Percentiles rank a stretch among this genome's conserved stretches.
phyloP scores from a whole-genome alignment of 768 basidiomycete species.

The Hericium erinaceus region DNA sequence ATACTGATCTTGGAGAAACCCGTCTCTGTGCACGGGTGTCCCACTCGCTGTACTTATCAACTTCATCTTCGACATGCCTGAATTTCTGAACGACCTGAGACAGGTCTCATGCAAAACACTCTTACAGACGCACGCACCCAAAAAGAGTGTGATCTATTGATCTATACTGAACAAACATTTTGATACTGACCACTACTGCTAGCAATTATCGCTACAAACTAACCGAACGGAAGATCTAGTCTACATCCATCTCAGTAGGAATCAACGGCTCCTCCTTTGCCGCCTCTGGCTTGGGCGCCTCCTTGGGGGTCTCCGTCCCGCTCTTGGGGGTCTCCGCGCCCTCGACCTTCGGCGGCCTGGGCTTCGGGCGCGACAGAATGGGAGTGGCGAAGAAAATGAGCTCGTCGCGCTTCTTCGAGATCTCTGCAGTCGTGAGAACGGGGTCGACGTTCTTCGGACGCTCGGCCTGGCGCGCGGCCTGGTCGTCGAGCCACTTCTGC shows the following conservation, averaged over 20 bases:
- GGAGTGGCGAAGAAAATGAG: slow-evolving; percentile 82
- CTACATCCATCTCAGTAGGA: slow-evolving; percentile 78
- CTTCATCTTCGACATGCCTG: too few relatives aligned
- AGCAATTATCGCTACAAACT: slow-evolving; percentile 4
- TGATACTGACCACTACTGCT: background rate
- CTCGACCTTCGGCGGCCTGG: slow-evolving; percentile 63
- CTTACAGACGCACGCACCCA: too few relatives aligned
- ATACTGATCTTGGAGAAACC: too few relatives aligned
- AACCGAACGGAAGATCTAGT: slow-evolving; percentile 34
- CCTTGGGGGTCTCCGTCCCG: slow-evolving; percentile 47
- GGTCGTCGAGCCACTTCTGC: slow-evolving; percentile 95
- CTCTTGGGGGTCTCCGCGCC: slow-evolving; percentile 70
- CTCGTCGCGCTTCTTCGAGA: slow-evolving; percentile 88
- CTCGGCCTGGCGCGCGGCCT: slow-evolving; percentile 80
- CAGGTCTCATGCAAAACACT: too few relatives aligned
- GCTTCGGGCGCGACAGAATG: slow-evolving; percentile 89
- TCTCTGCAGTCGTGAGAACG: slow-evolving; percentile 71
- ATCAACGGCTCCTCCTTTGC: background rate
- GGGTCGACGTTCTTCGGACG: slow-evolving; percentile 84
- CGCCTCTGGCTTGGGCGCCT: slow-evolving; percentile 19
- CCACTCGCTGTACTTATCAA: too few relatives aligned
- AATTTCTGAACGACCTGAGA: too few relatives aligned
- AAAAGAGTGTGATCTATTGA: background rate
- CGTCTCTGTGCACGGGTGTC: too few relatives aligned
- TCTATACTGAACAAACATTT: background rate